phyloP scores from a whole-genome alignment of 208 protist genomes.

The Trypanosoma boissoni region DNA sequence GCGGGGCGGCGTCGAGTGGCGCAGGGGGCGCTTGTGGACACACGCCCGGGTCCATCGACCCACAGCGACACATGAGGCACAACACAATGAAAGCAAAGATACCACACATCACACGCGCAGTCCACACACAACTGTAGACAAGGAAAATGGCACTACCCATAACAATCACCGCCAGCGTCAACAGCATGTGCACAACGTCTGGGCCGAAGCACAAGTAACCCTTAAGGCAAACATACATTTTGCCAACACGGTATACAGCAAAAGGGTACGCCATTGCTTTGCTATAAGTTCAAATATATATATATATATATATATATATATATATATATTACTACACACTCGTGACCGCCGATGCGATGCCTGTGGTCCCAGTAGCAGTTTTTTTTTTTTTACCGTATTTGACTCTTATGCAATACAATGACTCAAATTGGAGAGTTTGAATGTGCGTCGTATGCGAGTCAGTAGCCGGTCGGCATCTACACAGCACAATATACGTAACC shows the following conservation, averaged over 20 bases:
- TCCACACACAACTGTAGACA: conserved; percentile 32
- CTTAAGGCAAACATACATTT: conserved; percentile 36
- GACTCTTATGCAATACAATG: too few species aligned
- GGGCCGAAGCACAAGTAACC: conserved; percentile 58
- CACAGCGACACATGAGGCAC: conserved; percentile 32
- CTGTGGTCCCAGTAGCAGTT: too few species aligned
- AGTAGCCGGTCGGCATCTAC: too few species aligned
- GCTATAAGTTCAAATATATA: background rate
- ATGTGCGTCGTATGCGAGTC: too few species aligned
- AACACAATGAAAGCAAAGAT: conserved; percentile 29
- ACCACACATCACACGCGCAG: conserved; percentile 41
- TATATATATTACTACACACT: too few species aligned
- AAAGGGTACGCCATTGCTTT: conserved; percentile 5
- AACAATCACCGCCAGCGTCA: conserved; percentile 37
- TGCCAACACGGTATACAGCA: conserved; percentile 27
- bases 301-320: background rate
- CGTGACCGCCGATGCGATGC: too few species aligned
- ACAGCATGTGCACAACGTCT: conserved; percentile 48
- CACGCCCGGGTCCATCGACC: conserved; percentile 60
- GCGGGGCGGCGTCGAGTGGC: conserved; percentile 29
- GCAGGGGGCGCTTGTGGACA: conserved; percentile 33
- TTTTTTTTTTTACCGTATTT: too few species aligned
- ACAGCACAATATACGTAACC: background rate
- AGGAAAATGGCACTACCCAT: conserved; percentile 48
- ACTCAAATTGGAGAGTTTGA: too few species aligned